phyloP scores from a whole-genome alignment of 1,284 basidiomycete genomes.

The Tilletia indica region DNA sequence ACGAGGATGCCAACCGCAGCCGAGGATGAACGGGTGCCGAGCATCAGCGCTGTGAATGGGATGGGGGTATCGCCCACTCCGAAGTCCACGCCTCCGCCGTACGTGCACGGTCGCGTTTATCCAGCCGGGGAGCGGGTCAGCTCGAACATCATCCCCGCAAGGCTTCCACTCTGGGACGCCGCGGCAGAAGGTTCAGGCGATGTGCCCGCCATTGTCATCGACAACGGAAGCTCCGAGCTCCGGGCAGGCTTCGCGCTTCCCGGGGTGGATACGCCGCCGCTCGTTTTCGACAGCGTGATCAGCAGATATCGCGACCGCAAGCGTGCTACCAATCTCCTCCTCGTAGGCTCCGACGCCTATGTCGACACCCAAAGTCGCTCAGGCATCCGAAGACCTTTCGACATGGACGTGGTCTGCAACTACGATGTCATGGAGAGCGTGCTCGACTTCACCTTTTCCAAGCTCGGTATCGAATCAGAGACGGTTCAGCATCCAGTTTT shows the following conservation, averaged over 20 bases:
- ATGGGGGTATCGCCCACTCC: background rate
- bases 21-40: background rate
- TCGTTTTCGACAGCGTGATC: conserved; percentile 48
- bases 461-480: conserved; percentile 74
- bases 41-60: background rate
- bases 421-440: conserved; percentile 71
- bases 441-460: conserved; percentile 85
- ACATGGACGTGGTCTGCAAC: conserved; percentile 50
- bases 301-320: conserved; percentile 51
- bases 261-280: conserved; percentile 45
- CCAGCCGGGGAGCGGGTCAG: conserved; percentile 3
- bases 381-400: conserved; percentile 46
- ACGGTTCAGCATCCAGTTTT: conserved; percentile 84
- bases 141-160: background rate
- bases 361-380: conserved; percentile 44
- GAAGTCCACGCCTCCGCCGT: background rate
- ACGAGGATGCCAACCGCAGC: background rate
- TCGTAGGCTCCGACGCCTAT: conserved; percentile 51
- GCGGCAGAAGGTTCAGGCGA: background rate
- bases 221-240: conserved; percentile 83
- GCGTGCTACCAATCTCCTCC: conserved; percentile 37
- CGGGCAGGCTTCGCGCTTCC: conserved; percentile 77
- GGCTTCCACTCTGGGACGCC: background rate
- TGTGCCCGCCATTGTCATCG: conserved; percentile 71
- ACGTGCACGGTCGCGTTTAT: conserved; percentile 8